Base-by-base conservation (phyloP, 192 early-diverging fungal genomes). In the Dissophora ornata region DNA sequence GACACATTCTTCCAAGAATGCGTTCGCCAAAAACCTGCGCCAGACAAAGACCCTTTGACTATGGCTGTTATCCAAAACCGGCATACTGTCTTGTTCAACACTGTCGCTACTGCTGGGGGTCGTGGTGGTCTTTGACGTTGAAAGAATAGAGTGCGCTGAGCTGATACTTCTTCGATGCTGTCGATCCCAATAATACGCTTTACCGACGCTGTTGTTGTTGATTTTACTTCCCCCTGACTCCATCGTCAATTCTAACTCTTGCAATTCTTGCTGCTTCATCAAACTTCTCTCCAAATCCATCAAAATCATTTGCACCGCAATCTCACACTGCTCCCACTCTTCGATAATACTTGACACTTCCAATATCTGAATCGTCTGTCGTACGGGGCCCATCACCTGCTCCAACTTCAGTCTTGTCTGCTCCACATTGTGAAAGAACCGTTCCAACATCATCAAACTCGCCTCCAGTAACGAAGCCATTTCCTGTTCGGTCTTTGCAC, bases 1-100 rank as follows among this genome's bases (percentile, higher is more conserved):
- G 28, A 67, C 73, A 36, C 73, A 77, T 11, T 67, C 59, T 45
- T 77, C 73, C 45, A 77, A 38, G 29, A 77, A 77, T 1, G 50
- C 29, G 21, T 77, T 64, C 12, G 73, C 73, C 21, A 33, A 56
- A 21, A 55, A 67, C 30, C 57, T 77, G 9, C 73, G 73, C 73
- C 73, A 77, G 2, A 67, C 53, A 62, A 77, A 67, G 4, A 77
- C 62, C 19, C 67, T 33, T 22, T 62, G 73, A 29, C 73, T 77
- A 2, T 8, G 19, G 16, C 28, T 57, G 44, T 67, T 67, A 28
- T 77, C 26, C 42, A 77, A 28, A 11, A 56, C 47, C 28, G 54
- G 12, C 21, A 32, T 28, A 33, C 25, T 22, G 26, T 57, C n/a
- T 36, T 21, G 13, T 48, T n/a, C 8, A 42, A 40, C 21, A 28